phyloP scores from a whole-genome alignment of 1,284 basidiomycete species.

The Apiotrichum laibachii region DNA sequence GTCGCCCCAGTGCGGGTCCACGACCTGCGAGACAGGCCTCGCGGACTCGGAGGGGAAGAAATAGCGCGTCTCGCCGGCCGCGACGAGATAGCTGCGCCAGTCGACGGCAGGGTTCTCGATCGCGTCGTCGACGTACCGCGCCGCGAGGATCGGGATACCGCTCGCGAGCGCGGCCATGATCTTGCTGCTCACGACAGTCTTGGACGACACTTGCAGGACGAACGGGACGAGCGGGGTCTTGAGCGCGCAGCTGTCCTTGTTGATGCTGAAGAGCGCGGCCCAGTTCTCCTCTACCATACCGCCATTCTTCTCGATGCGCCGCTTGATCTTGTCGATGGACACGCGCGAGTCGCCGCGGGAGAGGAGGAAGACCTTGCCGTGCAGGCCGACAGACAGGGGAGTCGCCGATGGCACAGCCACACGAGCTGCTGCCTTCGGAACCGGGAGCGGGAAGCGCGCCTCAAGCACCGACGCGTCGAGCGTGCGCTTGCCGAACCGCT shows the following conservation, averaged over 20 bases:
- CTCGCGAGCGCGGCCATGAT: slow-evolving; percentile 75
- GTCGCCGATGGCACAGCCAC: background rate
- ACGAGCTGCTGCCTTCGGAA: background rate
- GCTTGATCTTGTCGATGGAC: slow-evolving; percentile 38
- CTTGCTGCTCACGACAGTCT: slow-evolving; percentile 67
- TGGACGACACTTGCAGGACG: slow-evolving; percentile 68
- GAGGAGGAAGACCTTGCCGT: slow-evolving; percentile 22
- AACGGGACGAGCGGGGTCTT: slow-evolving; percentile 49
- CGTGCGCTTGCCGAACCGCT: slow-evolving; percentile 10
- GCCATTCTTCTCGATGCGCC: slow-evolving; percentile 58
- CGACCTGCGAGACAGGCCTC: slow-evolving; percentile 63
- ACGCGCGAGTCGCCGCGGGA: slow-evolving; percentile 31
- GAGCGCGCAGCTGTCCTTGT: slow-evolving; percentile 6
- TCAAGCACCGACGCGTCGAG: background rate
- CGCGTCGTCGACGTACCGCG: slow-evolving; percentile 60
- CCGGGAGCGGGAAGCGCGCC: background rate
- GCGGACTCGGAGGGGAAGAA: slow-evolving; percentile 34
- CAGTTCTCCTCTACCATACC: slow-evolving; percentile 66
- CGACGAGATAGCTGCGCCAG: slow-evolving; percentile 65
- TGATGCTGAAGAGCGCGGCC: slow-evolving; percentile 58
- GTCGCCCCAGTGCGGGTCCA: slow-evolving; percentile 67
- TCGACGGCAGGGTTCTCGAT: slow-evolving; percentile 53
- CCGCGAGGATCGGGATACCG: slow-evolving; percentile 76
- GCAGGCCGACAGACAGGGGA: background rate
- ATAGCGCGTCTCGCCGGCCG: slow-evolving; percentile 63